These are phyloP conservation scores for Curvularia lunata DNA, from an alignment of 2,329 filamentous ascomycete species.

Conservation along the genomic window DNA sequence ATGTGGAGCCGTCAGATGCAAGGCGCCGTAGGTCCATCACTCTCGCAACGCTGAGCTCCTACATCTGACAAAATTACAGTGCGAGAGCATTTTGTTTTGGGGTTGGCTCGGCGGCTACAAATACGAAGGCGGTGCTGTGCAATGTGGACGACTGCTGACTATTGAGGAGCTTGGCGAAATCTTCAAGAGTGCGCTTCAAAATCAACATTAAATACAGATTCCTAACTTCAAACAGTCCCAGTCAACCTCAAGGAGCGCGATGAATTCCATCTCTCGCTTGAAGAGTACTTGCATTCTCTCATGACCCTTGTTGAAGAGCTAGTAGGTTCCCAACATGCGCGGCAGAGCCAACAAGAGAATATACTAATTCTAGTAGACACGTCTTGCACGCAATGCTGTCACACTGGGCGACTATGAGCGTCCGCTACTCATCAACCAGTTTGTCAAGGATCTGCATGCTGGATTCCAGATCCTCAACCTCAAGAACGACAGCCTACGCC, in stretches of 20 bases:
- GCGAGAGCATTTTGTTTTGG: slow-evolving; percentile 64
- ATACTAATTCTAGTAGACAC: slow-evolving; percentile 58
- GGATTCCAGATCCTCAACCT: slow-evolving; percentile 97
- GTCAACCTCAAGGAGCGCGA: slow-evolving; percentile 90
- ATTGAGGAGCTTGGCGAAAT: slow-evolving; percentile 85
- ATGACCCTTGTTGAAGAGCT: slow-evolving; percentile 90
- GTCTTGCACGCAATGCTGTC: slow-evolving; percentile 92
- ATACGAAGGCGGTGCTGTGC: slow-evolving; percentile 58
- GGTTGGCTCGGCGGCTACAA: slow-evolving; percentile 82
- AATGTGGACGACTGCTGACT: slow-evolving; percentile 72
- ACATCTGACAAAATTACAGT: slow-evolving; percentile 47
- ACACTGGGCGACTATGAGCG: slow-evolving; percentile 87
- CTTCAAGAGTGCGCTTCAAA: slow-evolving; percentile 67
- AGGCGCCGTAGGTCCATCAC: slow-evolving; percentile 65
- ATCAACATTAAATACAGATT: slow-evolving; percentile 4
- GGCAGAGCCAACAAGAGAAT: too few species aligned
- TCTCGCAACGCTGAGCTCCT: neutral
- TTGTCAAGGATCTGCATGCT: slow-evolving; percentile 93
- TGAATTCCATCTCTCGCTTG: slow-evolving; percentile 92
- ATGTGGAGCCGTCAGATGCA: slow-evolving; percentile 87
- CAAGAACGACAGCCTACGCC: slow-evolving; percentile 91
- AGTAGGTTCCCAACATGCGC: slow-evolving; percentile 45
- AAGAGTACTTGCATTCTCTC: slow-evolving; percentile 92
- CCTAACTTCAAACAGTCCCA: slow-evolving; percentile 66
- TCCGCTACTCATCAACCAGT: slow-evolving; percentile 85